These are phyloP conservation scores for Aspergillus fumigatiaffinis DNA, from an alignment of 2,329 filamentous ascomycete genomes.

Conservation along the genomic window DNA sequence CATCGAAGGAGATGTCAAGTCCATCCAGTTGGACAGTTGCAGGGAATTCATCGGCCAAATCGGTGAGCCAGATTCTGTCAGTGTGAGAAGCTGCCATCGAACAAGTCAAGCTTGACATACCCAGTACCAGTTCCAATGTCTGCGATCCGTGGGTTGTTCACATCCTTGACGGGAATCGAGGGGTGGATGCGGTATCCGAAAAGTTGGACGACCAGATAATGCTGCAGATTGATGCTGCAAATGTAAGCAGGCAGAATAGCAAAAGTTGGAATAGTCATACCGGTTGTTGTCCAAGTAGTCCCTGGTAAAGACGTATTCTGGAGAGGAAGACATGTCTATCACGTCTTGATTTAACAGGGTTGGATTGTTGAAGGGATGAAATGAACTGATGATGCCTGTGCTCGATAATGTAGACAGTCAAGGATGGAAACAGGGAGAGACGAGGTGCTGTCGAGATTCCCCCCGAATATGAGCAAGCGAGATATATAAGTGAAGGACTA, in stretches of 20 bases:
- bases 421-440: neutral
- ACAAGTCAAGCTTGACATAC: neutral
- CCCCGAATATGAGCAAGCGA: neutral
- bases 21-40: neutral
- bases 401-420: neutral
- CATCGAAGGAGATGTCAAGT: slow-evolving; percentile 2
- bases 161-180: neutral
- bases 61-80: slow-evolving; percentile 3
- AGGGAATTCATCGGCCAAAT: neutral
- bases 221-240: neutral
- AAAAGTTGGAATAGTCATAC: neutral
- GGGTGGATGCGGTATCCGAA: slow-evolving; percentile 1
- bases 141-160: neutral
- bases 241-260: neutral
- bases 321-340: neutral
- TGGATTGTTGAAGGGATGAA: neutral
- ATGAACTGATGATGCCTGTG: neutral
- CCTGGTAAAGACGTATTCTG: neutral
- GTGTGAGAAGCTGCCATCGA: neutral
- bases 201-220: neutral
- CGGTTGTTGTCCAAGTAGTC: neutral
- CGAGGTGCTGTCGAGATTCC: neutral
- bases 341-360: neutral
- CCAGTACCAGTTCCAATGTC: slow-evolving; percentile 1
- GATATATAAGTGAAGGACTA: neutral